Percentiles rank a stretch among this genome's conserved stretches.
Evolutionary conservation across 2,329 filamentous ascomycete species (phyloP).

Genomic region (Reticulascus tulasneorum): DNA sequence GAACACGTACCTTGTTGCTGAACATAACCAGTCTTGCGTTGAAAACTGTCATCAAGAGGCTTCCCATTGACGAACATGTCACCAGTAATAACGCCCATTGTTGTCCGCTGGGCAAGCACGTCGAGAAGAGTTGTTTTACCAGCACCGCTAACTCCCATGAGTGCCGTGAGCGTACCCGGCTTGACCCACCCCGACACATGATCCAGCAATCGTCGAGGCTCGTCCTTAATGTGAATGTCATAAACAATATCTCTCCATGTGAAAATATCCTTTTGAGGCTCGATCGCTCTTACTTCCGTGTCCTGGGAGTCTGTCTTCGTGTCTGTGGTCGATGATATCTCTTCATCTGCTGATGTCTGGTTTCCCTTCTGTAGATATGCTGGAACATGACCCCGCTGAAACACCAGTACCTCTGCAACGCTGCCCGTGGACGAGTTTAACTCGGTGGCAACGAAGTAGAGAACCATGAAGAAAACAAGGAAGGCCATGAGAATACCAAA

Average conservation of each 20-base stretch:
- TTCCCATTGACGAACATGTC: slow-evolving; percentile 63
- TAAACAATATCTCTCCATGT: slow-evolving; percentile 76
- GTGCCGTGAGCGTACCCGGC: slow-evolving; percentile 78
- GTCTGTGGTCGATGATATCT: slow-evolving; percentile 42
- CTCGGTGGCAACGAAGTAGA: slow-evolving; percentile 63
- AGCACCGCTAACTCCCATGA: slow-evolving; percentile 59
- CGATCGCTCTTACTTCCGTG: slow-evolving; percentile 25
- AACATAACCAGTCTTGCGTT: slow-evolving; percentile 63
- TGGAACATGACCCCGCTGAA: slow-evolving; percentile 52
- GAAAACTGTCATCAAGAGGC: slow-evolving; percentile 53
- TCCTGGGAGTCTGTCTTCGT: slow-evolving; percentile 45
- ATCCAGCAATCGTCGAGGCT: slow-evolving; percentile 68
- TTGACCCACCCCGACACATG: slow-evolving; percentile 86
- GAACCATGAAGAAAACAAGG: slow-evolving; percentile 56
- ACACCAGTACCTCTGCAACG: slow-evolving; percentile 67
- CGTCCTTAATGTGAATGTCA: slow-evolving; percentile 67
- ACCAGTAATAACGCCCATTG: slow-evolving; percentile 60
- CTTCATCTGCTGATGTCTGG: slow-evolving; percentile 24
- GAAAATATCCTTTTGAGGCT: slow-evolving; percentile 57
- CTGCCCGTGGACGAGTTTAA: slow-evolving; percentile 59
- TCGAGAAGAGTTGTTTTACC: slow-evolving; percentile 42
- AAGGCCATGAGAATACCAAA: slow-evolving; percentile 65
- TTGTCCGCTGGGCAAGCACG: slow-evolving; percentile 44
- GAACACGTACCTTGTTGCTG: slow-evolving; percentile 53
- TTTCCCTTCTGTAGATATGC: slow-evolving; percentile 29